Evolutionary conservation across 1,284 basidiomycete genomes (phyloP).

Genomic region (Ceratobasidium sp.): DNA sequence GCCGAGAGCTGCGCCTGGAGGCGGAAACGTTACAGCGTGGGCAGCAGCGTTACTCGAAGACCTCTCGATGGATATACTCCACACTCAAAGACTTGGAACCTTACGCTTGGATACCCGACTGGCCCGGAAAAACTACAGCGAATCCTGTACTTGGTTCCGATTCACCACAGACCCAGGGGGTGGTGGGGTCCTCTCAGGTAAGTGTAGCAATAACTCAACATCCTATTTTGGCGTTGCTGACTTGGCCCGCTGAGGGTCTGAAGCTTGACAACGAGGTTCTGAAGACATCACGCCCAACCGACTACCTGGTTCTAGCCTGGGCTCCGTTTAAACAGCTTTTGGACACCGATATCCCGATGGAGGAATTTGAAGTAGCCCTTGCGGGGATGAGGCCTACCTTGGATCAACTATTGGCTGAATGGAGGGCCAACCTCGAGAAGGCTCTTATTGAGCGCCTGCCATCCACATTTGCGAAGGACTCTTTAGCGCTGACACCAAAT

Average conservation of each 20-base stretch:
- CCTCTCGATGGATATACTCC: not conserved
- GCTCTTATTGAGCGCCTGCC: not conserved
- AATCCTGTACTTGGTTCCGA: not conserved
- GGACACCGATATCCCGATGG: not conserved
- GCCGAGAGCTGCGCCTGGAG: constrained; percentile 15
- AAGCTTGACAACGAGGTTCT: not conserved
- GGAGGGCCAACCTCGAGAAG: constrained; percentile 1
- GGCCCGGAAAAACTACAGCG: not conserved
- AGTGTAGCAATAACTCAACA: not conserved
- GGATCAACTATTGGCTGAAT: not conserved
- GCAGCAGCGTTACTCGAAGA: not conserved
- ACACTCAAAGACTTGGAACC: not conserved
- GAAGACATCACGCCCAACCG: not conserved
- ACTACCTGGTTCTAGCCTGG: not conserved
- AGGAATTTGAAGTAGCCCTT: not conserved
- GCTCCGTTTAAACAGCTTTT: not conserved
- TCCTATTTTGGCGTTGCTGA: not conserved
- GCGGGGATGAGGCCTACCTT: not conserved
- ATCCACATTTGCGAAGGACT: too few species aligned
- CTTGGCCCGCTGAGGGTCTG: not conserved
- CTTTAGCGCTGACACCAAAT: too few species aligned
- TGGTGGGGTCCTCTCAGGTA: not conserved
- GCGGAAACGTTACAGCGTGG: not conserved
- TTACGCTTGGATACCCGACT: not conserved
- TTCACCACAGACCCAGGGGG: too few species aligned